Percentiles rank a stretch among this genome's conserved stretches.
These are phyloP conservation scores for Anthostomella pinea DNA, from an alignment of 2,329 filamentous ascomycete genomes.

Conservation along the genomic window DNA sequence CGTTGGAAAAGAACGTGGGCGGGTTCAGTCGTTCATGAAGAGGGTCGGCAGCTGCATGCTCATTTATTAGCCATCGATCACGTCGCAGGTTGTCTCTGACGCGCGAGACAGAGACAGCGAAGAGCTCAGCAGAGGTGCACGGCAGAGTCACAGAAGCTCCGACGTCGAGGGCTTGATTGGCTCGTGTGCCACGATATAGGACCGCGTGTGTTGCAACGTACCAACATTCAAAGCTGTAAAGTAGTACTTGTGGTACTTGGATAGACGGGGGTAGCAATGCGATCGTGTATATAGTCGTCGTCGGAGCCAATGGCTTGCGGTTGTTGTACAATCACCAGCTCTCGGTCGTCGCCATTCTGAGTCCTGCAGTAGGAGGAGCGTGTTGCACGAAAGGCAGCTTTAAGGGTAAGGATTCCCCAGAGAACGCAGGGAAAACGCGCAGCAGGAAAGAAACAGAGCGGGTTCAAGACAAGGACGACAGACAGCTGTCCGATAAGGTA, in stretches of 20 bases:
- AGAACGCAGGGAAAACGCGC: constrained; percentile 1
- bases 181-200: background rate
- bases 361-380: background rate
- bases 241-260: too few relatives aligned
- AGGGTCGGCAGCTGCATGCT: background rate
- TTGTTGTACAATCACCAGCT: constrained; percentile 1
- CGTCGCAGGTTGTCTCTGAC: constrained; percentile 1
- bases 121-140: too few relatives aligned
- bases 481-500: too few relatives aligned
- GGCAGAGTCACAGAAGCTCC: background rate
- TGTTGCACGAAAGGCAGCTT: background rate
- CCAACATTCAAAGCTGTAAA: too few relatives aligned
- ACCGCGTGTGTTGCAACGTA: background rate
- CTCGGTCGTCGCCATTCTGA: background rate
- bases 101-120: too few relatives aligned
- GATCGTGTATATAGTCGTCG: background rate
- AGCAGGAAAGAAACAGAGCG: too few relatives aligned
- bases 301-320: background rate
- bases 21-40: background rate
- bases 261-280: background rate
- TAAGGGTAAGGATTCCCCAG: background rate
- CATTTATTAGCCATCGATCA: background rate
- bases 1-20: background rate
- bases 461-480: too few relatives aligned
- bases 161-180: background rate